phyloP scores from a whole-genome alignment of 192 early-diverging fungal species.

The Rhizoclosmatium globosum region DNA sequence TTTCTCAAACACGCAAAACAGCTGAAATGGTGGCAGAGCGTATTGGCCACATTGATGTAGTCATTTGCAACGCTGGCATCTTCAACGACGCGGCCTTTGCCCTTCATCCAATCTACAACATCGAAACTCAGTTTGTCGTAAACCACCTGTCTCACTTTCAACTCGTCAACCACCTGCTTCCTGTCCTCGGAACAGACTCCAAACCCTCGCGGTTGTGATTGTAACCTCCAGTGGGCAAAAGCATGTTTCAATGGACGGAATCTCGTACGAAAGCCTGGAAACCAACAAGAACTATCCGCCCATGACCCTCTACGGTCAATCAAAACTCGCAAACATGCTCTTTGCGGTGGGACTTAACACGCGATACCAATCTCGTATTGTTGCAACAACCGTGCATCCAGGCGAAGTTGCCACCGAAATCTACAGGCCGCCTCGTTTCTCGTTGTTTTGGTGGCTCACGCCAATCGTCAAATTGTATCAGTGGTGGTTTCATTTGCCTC shows the following conservation, averaged over 20 bases:
- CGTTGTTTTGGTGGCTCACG: not conserved
- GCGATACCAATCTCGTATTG: not conserved
- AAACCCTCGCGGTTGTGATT: not conserved
- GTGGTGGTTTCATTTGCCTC: not conserved
- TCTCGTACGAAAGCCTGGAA: not conserved
- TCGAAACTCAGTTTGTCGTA: conserved; percentile 52
- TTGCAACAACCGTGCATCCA: not conserved
- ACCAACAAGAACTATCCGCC: not conserved
- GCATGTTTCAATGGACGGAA: not conserved
- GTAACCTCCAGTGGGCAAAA: not conserved
- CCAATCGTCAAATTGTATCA: not conserved
- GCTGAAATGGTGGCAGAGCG: conserved; percentile 27
- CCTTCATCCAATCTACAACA: not conserved
- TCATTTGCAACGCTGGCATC: conserved; percentile 56
- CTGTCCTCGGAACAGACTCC: conserved; percentile 8
- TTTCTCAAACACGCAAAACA: conserved; percentile 36
- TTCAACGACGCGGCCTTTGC: conserved; percentile 38
- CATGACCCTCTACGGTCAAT: conserved; percentile 49
- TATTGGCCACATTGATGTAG: conserved; percentile 42
- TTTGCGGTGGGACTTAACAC: conserved; percentile 36
- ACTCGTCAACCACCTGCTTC: conserved; percentile 39
- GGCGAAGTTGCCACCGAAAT: not conserved
- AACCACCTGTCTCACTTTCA: conserved; percentile 62
- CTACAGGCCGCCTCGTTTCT: not conserved
- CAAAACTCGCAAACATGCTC: conserved; percentile 59